A percentile compares a stretch with the other conserved stretches of the same genome.
Conservation (phyloP, 768 basidiomycete genomes). For the Amanita pseudoporphyria region DNA sequence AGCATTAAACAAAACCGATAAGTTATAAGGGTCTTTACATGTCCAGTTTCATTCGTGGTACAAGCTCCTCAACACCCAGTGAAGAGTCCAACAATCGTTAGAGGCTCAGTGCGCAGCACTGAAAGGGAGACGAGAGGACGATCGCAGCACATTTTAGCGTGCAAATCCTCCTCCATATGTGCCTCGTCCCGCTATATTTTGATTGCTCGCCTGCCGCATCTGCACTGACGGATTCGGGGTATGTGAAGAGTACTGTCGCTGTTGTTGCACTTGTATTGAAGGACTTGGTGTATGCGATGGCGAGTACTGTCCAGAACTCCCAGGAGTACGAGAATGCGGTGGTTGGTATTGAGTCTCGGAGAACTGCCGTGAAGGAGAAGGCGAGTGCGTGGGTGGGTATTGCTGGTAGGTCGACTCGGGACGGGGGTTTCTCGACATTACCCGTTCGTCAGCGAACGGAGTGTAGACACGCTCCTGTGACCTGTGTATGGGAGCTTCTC, state of each 20-base stretch:
- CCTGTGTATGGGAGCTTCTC: slow-evolving; percentile 58
- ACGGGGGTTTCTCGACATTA: slow-evolving; percentile 6
- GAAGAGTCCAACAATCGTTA: neutral
- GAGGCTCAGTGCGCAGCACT: neutral
- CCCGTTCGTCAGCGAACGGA: slow-evolving; percentile 19
- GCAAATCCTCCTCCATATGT: slow-evolving; percentile 18
- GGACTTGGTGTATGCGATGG: slow-evolving; percentile 1
- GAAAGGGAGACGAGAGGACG: neutral
- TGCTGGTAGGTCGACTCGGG: slow-evolving; percentile 11
- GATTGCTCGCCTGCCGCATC: slow-evolving; percentile 12
- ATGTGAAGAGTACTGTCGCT: neutral
- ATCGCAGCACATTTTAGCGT: neutral
- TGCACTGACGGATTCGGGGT: slow-evolving; percentile 1
- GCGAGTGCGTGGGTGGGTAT: slow-evolving; percentile 2
- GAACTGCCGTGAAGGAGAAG: neutral
- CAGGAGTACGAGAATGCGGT: slow-evolving; percentile 7
- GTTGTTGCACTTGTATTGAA: neutral
- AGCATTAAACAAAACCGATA: slow-evolving; percentile 1
- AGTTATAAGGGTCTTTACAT: neutral
- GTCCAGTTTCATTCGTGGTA: neutral
- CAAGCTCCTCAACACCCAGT: neutral
- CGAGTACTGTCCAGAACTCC: neutral
- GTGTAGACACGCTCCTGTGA: slow-evolving; percentile 36
- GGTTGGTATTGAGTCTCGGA: slow-evolving; percentile 14
- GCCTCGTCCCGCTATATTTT: slow-evolving; percentile 26